Percentiles rank a stretch among this genome's conserved stretches.
phyloP scores from a whole-genome alignment of 1,139 yeast species.

The Hanseniaspora gamundiae region DNA sequence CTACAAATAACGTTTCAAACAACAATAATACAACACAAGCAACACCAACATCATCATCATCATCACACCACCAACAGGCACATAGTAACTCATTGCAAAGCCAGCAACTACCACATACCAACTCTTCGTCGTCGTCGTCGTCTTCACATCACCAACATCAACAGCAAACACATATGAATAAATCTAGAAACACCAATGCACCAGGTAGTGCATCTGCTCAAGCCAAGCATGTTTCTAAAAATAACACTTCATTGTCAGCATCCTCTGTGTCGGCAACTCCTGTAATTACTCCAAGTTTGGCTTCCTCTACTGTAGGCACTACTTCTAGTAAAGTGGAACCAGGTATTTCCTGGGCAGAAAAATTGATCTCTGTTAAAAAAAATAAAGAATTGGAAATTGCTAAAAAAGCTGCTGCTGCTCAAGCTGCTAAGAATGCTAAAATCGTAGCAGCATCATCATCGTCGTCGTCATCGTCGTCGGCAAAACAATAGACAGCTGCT shows the following conservation, averaged over 20 bases:
- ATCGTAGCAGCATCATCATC: constrained; percentile 7
- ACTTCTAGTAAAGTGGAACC: not conserved
- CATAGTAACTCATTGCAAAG: constrained; percentile 8
- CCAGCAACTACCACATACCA: constrained; percentile 15
- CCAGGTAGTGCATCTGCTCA: constrained; percentile 10
- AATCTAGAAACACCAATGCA: constrained; percentile 15
- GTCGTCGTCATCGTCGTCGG: too few species aligned
- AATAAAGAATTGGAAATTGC: constrained; percentile 6
- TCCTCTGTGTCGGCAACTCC: constrained; percentile 15
- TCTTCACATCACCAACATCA: constrained; percentile 7
- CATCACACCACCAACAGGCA: constrained; percentile 6
- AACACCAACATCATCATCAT: constrained; percentile 4
- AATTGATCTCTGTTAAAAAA: constrained; percentile 6
- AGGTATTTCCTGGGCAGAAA: constrained; percentile 1
- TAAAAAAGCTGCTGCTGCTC: constrained; percentile 7
- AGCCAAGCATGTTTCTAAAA: constrained; percentile 23
- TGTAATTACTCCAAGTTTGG: constrained; percentile 34
- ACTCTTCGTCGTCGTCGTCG: constrained; percentile 9
- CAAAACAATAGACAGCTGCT: constrained; percentile 7
- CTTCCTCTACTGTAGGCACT: constrained; percentile 18
- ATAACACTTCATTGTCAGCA: constrained; percentile 14
- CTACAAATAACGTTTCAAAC: not conserved
- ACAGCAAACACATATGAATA: too few species aligned
- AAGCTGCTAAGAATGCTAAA: constrained; percentile 8
- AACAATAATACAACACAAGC: not conserved